Percentiles rank a stretch among this genome's conserved stretches.
phyloP scores from a whole-genome alignment of 2,329 filamentous ascomycete genomes.

The Trichophyton rubrum region DNA sequence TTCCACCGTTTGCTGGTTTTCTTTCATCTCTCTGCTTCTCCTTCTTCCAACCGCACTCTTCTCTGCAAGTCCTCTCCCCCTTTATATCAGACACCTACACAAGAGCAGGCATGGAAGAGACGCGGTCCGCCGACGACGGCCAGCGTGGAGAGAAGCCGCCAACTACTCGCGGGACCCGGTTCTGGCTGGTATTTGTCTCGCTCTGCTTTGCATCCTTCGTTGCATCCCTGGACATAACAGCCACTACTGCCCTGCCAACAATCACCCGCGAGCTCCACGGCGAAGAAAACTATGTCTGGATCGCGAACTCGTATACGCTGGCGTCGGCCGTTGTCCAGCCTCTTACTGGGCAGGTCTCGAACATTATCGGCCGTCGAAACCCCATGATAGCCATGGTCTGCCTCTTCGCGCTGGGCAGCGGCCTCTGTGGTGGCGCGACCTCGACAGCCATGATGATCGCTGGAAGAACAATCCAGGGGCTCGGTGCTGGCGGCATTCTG shows the following conservation, averaged over 20 bases:
- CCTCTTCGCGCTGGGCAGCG: conserved; percentile 33
- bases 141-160: background rate
- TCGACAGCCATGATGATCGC: conserved; percentile 35
- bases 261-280: conserved; percentile 4
- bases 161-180: background rate
- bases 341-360: conserved; percentile 7
- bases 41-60: background rate
- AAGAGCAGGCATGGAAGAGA: background rate
- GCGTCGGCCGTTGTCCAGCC: conserved; percentile 1
- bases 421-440: conserved; percentile 32
- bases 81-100: background rate
- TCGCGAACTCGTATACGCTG: background rate
- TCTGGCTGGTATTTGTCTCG: background rate
- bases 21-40: background rate
- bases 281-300: conserved; percentile 6
- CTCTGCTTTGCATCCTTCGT: background rate
- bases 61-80: background rate
- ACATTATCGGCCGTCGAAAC: conserved; percentile 10
- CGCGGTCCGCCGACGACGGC: background rate
- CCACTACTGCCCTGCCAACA: conserved; percentile 7
- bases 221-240: conserved; percentile 3
- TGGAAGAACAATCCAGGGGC: conserved; percentile 39
- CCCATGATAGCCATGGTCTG: conserved; percentile 20
- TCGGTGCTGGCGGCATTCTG: conserved; percentile 38
- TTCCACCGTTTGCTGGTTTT: background rate